phyloP scores from a whole-genome alignment of 2,329 filamentous ascomycete genomes.

The Cladophialophora chaetospira region DNA sequence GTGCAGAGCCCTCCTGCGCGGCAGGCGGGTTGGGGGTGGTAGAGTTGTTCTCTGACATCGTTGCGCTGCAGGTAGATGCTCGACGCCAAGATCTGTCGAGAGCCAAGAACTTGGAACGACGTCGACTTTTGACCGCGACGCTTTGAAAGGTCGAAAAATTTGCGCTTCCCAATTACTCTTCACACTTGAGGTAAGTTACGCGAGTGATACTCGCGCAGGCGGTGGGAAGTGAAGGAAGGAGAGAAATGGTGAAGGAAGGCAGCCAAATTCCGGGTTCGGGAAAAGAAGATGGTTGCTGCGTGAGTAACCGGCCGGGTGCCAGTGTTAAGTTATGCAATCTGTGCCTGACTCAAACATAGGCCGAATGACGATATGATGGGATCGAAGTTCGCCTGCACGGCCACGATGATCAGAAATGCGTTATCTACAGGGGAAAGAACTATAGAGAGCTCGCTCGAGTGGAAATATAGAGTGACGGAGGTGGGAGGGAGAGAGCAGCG shows the following conservation, averaged over 20 bases:
- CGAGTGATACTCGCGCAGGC: not conserved
- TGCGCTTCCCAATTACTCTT: not conserved
- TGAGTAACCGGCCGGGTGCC: constrained; percentile 5
- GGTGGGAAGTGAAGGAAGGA: constrained; percentile 8
- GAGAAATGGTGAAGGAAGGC: constrained; percentile 9
- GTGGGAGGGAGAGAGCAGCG: not conserved
- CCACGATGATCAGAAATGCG: not conserved
- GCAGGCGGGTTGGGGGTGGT: constrained; percentile 16
- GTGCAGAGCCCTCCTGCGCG: constrained; percentile 28
- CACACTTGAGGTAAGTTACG: not conserved
- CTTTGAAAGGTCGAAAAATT: constrained; percentile 13
- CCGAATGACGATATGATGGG: constrained; percentile 1
- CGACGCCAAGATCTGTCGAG: constrained; percentile 11
- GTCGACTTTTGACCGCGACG: not conserved
- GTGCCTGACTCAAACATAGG: not conserved
- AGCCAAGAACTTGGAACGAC: constrained; percentile 5
- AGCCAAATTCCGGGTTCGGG: not conserved
- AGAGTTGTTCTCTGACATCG: constrained; percentile 22
- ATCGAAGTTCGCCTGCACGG: too few species aligned
- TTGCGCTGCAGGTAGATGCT: not conserved
- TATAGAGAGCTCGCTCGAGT: not conserved
- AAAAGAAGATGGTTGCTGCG: constrained; percentile 10
- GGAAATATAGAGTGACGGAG: not conserved
- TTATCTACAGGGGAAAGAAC: constrained; percentile 1
- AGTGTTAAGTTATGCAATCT: constrained; percentile 6